Percentiles rank a stretch among this genome's conserved stretches.
These are phyloP conservation scores for Astrothelium subdiscretum DNA, from an alignment of 495 filamentous ascomycete genomes.

Conservation along the genomic window DNA sequence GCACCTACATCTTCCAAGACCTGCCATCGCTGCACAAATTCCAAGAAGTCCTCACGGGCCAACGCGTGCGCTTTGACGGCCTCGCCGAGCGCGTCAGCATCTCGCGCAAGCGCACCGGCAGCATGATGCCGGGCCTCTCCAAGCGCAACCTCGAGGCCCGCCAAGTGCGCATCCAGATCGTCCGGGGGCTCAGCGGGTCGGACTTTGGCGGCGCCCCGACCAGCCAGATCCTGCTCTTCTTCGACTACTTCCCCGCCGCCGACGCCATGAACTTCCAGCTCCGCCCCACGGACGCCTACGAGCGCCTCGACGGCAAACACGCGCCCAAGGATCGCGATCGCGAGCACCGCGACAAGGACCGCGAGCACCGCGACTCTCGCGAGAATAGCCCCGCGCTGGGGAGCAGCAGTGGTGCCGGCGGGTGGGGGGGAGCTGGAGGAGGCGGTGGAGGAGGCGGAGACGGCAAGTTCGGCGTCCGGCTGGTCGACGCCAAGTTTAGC, in stretches of 20 bases:
- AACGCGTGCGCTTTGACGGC: slow-evolving; percentile 24
- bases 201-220: slow-evolving; percentile 45
- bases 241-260: slow-evolving; percentile 70
- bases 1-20: slow-evolving; percentile 24
- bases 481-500: slow-evolving; percentile 84
- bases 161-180: slow-evolving; percentile 62
- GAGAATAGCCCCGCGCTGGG: not conserved
- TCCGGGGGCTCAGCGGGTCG: slow-evolving; percentile 22
- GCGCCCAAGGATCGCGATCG: not conserved
- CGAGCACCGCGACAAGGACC: slow-evolving; percentile 28
- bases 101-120: slow-evolving; percentile 49
- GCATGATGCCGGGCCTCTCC: slow-evolving; percentile 66
- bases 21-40: slow-evolving; percentile 60
- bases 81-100: slow-evolving; percentile 64
- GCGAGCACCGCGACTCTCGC: not conserved
- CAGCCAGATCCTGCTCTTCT: slow-evolving; percentile 65
- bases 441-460: not conserved
- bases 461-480: slow-evolving; percentile 41
- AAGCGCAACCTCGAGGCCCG: slow-evolving; percentile 83
- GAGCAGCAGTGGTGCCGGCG: not conserved
- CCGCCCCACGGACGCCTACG: slow-evolving; percentile 68
- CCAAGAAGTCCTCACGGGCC: slow-evolving; percentile 66
- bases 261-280: slow-evolving; percentile 78
- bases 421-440: too few species aligned
- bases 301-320: slow-evolving; percentile 52